Evolutionary conservation across 495 filamentous ascomycete species (phyloP).

Genomic region (Podospora appendiculata): DNA sequence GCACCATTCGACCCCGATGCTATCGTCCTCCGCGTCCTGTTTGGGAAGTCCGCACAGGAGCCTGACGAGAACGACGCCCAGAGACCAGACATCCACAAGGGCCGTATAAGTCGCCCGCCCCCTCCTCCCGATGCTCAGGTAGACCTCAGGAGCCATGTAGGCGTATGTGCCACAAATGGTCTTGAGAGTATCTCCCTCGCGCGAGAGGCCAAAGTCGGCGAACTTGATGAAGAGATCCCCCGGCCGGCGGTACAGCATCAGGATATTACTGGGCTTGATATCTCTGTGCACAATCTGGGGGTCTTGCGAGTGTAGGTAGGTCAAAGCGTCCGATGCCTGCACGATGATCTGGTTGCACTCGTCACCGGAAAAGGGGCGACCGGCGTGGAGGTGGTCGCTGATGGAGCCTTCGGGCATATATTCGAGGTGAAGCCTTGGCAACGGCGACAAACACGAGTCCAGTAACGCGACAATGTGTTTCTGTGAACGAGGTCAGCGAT

Average conservation of each 20-base stretch:
- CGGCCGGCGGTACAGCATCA: not conserved
- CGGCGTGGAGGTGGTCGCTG: not conserved
- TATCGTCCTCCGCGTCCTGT: not conserved
- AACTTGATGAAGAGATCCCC: conserved; percentile 2
- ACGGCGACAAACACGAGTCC: not conserved
- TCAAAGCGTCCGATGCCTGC: not conserved
- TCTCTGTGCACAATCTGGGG: conserved; percentile 9
- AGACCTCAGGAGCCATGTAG: not conserved
- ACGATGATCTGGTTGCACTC: conserved; percentile 2
- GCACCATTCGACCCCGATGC: not conserved
- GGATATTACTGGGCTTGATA: conserved; percentile 6
- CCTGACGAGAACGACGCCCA: not conserved
- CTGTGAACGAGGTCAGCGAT: not conserved
- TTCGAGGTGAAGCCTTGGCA: not conserved
- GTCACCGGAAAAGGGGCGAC: not conserved
- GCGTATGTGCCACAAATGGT: not conserved
- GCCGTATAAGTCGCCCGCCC: not conserved
- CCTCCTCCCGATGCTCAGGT: not conserved
- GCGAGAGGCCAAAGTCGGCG: conserved; percentile 2
- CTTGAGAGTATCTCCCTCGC: not conserved
- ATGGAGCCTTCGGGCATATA: conserved; percentile 10
- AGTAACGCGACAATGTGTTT: conserved; percentile 1
- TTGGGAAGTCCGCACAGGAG: not conserved
- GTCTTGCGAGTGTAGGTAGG: conserved; percentile 3
- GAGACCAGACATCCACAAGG: not conserved